phyloP scores from a whole-genome alignment of 306 rosid species.

The Bauhinia variegata region DNA sequence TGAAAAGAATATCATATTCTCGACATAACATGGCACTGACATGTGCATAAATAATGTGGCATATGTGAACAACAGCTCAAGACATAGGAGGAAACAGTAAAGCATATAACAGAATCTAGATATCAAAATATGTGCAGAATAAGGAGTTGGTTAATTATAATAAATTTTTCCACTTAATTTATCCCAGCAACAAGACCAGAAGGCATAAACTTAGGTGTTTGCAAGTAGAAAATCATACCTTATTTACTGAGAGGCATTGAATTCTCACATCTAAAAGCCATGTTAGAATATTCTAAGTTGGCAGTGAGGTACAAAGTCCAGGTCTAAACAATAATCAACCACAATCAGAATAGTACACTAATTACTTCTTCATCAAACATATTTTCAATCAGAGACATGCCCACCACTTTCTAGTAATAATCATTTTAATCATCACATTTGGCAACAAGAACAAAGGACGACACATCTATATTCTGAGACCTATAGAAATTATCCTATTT shows the following conservation, averaged over 20 bases:
- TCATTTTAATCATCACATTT: background rate
- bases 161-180: constrained; percentile 51
- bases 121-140: background rate
- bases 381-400: background rate
- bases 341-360: background rate
- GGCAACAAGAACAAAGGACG: background rate
- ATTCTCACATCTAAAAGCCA: background rate
- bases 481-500: background rate
- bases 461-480: too few relatives aligned
- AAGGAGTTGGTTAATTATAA: constrained; percentile 1
- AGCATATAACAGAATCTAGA: background rate
- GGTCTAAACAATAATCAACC: too few relatives aligned
- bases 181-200: constrained; percentile 86
- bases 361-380: background rate
- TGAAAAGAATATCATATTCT: too few relatives aligned
- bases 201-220: constrained; percentile 85
- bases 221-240: too few relatives aligned
- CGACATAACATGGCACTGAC: too few relatives aligned
- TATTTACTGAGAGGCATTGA: too few relatives aligned
- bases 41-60: too few relatives aligned
- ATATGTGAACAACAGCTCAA: too few relatives aligned
- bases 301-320: background rate
- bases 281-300: background rate
- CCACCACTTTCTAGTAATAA: background rate
- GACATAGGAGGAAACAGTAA: background rate